phyloP scores from a whole-genome alignment of 805 yeast species.

The Lachancea mirantina region DNA sequence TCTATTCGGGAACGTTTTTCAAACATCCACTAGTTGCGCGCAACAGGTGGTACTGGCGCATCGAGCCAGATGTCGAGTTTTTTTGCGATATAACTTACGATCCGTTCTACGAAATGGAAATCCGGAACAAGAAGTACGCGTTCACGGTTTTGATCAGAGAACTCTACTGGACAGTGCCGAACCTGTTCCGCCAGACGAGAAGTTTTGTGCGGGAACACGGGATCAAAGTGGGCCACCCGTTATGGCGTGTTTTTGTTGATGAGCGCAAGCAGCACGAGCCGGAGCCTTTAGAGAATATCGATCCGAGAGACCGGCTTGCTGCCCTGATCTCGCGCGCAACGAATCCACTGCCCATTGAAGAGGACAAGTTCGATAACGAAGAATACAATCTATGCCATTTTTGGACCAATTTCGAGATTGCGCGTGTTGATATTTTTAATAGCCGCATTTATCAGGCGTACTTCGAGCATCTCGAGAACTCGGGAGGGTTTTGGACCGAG shows the following conservation, averaged over 20 bases:
- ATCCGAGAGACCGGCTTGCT: constrained; percentile 31
- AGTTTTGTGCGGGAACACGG: constrained; percentile 45
- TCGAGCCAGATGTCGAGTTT: constrained; percentile 88
- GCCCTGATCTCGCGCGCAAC: constrained; percentile 35
- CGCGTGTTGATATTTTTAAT: constrained; percentile 67
- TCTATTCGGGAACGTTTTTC: constrained; percentile 75
- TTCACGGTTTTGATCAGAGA: constrained; percentile 77
- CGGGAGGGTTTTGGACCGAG: constrained; percentile 83
- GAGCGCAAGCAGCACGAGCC: constrained; percentile 19
- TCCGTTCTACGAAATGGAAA: constrained; percentile 78
- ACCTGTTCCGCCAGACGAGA: constrained; percentile 64
- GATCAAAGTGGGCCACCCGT: constrained; percentile 42
- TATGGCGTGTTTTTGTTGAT: constrained; percentile 53
- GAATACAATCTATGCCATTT: constrained; percentile 79
- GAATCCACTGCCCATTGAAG: constrained; percentile 26
- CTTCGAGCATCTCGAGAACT: constrained; percentile 57
- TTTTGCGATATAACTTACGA: constrained; percentile 90
- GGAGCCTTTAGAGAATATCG: constrained; percentile 18
- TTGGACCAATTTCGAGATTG: constrained; percentile 93
- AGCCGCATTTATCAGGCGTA: constrained; percentile 58
- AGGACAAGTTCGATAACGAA: constrained; percentile 57
- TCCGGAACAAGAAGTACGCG: constrained; percentile 66
- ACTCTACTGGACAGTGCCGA: constrained; percentile 74
- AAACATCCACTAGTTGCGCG: constrained; percentile 65
- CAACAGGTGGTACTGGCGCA: constrained; percentile 92